Evolutionary conservation across 768 basidiomycete species (phyloP).

Genomic region (Mrakia frigida): DNA sequence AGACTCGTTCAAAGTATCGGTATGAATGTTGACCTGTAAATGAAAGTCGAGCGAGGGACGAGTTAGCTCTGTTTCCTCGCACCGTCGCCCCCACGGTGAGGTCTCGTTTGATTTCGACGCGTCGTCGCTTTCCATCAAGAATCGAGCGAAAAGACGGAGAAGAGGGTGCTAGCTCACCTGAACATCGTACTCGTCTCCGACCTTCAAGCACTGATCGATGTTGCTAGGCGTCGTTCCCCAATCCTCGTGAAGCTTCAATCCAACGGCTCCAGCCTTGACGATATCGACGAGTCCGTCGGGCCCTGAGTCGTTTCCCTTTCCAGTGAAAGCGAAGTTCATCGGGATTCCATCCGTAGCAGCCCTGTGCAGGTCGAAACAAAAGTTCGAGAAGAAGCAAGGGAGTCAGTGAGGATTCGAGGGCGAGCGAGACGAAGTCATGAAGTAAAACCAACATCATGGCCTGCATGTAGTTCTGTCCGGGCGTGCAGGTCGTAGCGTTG

Average conservation of each 20-base stretch:
- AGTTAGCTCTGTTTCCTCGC: background rate
- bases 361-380: background rate
- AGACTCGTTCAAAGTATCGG: constrained; percentile 94
- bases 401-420: background rate
- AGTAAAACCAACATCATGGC: constrained; percentile 60
- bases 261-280: constrained; percentile 74
- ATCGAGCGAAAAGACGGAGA: background rate
- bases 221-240: constrained; percentile 87
- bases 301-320: constrained; percentile 91
- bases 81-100: too few species aligned
- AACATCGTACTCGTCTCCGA: constrained; percentile 87
- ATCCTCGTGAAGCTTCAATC: constrained; percentile 94
- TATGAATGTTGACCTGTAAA: constrained; percentile 79
- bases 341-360: constrained; percentile 82
- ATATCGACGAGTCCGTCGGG: constrained; percentile 69
- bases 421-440: background rate
- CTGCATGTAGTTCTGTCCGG: constrained; percentile 79
- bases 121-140: background rate
- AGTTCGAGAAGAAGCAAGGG: background rate
- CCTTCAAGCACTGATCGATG: constrained; percentile 68
- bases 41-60: background rate
- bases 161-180: constrained; percentile 57
- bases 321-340: constrained; percentile 91
- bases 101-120: too few species aligned
- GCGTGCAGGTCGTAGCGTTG: constrained; percentile 90